Percentiles rank a stretch among this genome's conserved stretches.
Evolutionary conservation across 345 rosid genomes (phyloP).

Genomic region (Sonneratia caseolaris): DNA sequence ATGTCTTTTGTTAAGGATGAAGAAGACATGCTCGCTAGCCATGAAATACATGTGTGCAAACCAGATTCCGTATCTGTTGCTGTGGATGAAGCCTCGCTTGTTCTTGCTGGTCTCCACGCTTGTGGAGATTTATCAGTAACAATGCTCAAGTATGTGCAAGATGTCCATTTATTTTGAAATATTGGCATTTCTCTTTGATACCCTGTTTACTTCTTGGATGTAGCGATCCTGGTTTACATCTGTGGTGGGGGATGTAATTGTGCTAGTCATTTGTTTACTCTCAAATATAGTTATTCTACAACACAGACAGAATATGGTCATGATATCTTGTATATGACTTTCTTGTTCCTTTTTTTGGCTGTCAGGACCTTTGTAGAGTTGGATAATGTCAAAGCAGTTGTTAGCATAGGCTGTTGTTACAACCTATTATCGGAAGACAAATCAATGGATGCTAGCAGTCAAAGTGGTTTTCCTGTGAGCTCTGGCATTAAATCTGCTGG

Average conservation of each 20-base stretch:
- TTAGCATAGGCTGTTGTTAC: constrained; percentile 96
- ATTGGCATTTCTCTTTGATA: background rate
- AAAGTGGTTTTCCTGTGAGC: constrained; percentile 72
- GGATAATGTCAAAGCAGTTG: constrained; percentile 58
- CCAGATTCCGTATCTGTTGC: constrained; percentile 17
- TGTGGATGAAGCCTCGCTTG: constrained; percentile 30
- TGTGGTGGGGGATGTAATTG: background rate
- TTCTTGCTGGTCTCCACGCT: constrained; percentile 95
- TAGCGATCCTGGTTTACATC: background rate
- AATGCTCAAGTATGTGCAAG: constrained; percentile 64
- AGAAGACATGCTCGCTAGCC: constrained; percentile 16
- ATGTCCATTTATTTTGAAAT: background rate
- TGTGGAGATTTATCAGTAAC: constrained; percentile 94
- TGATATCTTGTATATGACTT: background rate
- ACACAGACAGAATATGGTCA: background rate
- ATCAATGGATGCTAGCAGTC: constrained; percentile 23
- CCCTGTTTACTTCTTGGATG: background rate
- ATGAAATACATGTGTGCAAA: constrained; percentile 13
- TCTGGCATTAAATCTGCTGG: constrained; percentile 45
- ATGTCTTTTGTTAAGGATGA: constrained; percentile 21
- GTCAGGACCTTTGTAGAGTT: constrained; percentile 67
- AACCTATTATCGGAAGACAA: constrained; percentile 69
- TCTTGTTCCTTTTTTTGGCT: background rate
- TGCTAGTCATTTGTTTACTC: background rate
- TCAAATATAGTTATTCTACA: background rate